These are phyloP conservation scores for Capsella rubella DNA, from an alignment of 441 rosid species.

Conservation along the genomic window DNA sequence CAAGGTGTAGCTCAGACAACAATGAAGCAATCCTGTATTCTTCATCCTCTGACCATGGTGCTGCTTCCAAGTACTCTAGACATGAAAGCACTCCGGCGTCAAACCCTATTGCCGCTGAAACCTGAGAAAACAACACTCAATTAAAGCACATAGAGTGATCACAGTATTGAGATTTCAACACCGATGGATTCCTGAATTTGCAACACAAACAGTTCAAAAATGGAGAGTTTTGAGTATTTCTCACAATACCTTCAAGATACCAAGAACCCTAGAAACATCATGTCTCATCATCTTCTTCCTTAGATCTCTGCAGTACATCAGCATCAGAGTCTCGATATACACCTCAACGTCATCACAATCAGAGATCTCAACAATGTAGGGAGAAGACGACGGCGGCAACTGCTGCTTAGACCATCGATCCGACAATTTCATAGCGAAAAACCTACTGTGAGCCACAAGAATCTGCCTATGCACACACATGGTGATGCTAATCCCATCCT, in stretches of 20 bases:
- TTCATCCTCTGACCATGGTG: constrained; percentile 99
- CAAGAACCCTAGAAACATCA: constrained; percentile 85
- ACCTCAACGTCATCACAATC: constrained; percentile 99
- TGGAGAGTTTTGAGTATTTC: neutral
- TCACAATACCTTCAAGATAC: constrained; percentile 80
- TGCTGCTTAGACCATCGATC: constrained; percentile 86
- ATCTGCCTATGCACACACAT: constrained; percentile 87
- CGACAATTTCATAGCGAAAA: constrained; percentile 80
- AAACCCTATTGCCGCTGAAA: constrained; percentile 92
- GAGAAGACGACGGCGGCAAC: constrained; percentile 57
- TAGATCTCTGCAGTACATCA: constrained; percentile 91
- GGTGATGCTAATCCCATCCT: constrained; percentile 81
- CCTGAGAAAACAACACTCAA: constrained; percentile 53
- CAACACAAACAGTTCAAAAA: neutral
- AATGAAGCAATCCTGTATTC: constrained; percentile 86
- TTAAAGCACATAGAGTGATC: neutral
- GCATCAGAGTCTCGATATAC: constrained; percentile 88
- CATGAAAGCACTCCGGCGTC: constrained; percentile 95
- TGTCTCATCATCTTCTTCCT: constrained; percentile 93
- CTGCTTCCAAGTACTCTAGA: constrained; percentile 95
- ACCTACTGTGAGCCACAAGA: constrained; percentile 86
- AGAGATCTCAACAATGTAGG: constrained; percentile 86
- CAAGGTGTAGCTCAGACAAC: constrained; percentile 83
- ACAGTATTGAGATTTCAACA: neutral
- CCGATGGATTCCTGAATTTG: neutral